These are phyloP conservation scores for Trichomonas vaginalis DNA, from an alignment of 208 protist species.

Conservation along the genomic window DNA sequence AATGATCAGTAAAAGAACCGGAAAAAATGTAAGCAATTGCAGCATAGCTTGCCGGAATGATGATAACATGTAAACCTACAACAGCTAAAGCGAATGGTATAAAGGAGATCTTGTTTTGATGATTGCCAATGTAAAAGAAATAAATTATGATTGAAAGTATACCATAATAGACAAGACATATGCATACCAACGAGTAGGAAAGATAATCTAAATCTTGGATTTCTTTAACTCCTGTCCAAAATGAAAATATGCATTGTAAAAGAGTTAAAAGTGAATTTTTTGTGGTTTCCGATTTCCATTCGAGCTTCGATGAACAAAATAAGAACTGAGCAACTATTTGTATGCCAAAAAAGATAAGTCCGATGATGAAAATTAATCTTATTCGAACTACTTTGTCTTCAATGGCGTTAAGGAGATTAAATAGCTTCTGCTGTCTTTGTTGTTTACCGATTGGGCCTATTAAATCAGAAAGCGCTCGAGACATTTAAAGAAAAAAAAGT, in stretches of 20 bases:
- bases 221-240: neutral
- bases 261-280: neutral
- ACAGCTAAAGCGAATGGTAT: neutral
- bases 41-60: neutral
- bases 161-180: neutral
- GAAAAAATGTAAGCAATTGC: neutral
- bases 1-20: neutral
- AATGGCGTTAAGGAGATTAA: neutral
- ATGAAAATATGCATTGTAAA: neutral
- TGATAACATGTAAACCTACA: neutral
- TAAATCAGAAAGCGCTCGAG: neutral
- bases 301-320: neutral
- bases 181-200: neutral
- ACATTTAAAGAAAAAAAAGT: neutral
- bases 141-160: neutral
- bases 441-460: neutral
- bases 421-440: neutral
- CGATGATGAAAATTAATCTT: neutral
- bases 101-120: neutral
- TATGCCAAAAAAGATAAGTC: neutral
- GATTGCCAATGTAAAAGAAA: neutral
- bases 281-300: neutral
- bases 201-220: neutral
- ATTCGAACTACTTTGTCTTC: neutral
- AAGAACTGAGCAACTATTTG: neutral